Evolutionary conservation across 208 protist genomes (phyloP).

Genomic region (Herpetomonas muscarum): DNA sequence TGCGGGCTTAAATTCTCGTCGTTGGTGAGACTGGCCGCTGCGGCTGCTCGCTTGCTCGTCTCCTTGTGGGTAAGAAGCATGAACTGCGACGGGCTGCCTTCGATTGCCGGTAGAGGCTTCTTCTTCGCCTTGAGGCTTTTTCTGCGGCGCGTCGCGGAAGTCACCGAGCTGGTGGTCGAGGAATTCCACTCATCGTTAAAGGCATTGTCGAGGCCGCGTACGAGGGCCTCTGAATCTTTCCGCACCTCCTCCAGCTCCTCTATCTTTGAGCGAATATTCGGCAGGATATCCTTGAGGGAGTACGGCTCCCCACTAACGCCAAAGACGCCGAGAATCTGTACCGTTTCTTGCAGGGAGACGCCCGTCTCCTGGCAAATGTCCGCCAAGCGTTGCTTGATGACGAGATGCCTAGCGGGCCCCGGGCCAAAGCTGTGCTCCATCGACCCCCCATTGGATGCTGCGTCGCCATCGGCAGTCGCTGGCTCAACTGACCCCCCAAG

Average conservation of each 20-base stretch:
- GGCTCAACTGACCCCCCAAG: conserved; percentile 8
- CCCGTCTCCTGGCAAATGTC: conserved; percentile 29
- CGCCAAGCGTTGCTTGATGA: conserved; percentile 15
- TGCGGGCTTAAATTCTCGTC: not conserved
- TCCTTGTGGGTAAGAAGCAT: conserved; percentile 23
- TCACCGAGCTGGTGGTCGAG: conserved; percentile 11
- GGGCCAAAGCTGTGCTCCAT: not conserved
- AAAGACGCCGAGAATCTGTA: conserved; percentile 17
- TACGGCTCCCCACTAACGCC: conserved; percentile 6
- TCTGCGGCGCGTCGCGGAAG: conserved; percentile 7
- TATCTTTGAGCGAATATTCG: conserved; percentile 29
- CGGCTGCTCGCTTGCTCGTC: conserved; percentile 4
- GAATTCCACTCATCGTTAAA: conserved; percentile 31
- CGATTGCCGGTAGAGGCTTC: conserved; percentile 37
- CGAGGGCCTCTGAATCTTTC: conserved; percentile 32
- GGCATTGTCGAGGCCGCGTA: conserved; percentile 26
- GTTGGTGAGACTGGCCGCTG: not conserved
- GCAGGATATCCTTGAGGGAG: conserved; percentile 27
- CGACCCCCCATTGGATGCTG: not conserved
- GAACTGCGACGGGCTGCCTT: conserved; percentile 11
- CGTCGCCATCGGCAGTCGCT: conserved; percentile 4
- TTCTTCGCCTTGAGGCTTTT: conserved; percentile 44
- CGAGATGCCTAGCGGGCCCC: not conserved
- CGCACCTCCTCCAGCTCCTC: conserved; percentile 34
- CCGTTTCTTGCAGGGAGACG: conserved; percentile 34